phyloP scores from a whole-genome alignment of 2,329 filamentous ascomycete genomes.

The Colletotrichum costaricense region DNA sequence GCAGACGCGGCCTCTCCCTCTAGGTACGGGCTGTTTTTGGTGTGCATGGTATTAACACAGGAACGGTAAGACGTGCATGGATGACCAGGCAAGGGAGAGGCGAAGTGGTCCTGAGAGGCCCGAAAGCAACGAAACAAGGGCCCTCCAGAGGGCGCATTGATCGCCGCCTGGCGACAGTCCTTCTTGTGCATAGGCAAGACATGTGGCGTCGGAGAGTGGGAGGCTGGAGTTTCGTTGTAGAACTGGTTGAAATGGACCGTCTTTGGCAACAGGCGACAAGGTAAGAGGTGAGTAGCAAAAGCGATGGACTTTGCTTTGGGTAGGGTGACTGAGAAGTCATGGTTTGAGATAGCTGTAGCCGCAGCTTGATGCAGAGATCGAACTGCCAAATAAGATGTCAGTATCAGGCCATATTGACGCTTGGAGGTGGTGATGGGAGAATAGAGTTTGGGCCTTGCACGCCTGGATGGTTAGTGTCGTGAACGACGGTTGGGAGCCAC shows the following conservation, averaged over 20 bases:
- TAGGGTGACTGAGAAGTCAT: conserved; percentile 11
- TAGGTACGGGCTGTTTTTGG: background rate
- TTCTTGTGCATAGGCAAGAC: conserved; percentile 27
- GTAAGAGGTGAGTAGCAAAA: background rate
- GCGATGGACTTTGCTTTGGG: background rate
- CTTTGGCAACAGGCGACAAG: background rate
- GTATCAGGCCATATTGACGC: conserved; percentile 29
- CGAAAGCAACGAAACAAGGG: conserved; percentile 7
- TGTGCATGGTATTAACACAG: conserved; percentile 18
- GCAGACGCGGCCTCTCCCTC: background rate
- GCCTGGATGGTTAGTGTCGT: conserved; percentile 9
- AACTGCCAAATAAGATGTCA: conserved; percentile 30
- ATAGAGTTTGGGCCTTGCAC: conserved; percentile 24
- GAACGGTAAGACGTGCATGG: conserved; percentile 25
- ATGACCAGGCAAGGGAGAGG: background rate
- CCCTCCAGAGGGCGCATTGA: conserved; percentile 17
- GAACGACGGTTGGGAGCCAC: conserved; percentile 23
- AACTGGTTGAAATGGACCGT: background rate
- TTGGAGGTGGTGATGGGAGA: conserved; percentile 3
- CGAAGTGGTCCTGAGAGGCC: background rate
- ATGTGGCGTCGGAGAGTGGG: conserved; percentile 28
- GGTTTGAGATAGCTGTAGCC: conserved; percentile 34
- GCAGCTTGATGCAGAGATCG: conserved; percentile 31
- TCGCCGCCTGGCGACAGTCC: conserved; percentile 4
- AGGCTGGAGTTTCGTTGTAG: background rate